Evolutionary conservation across 1,284 basidiomycete species (phyloP), one percentile per base, ranked within the genome.

Genomic region (Pholiota adiposa): DNA sequence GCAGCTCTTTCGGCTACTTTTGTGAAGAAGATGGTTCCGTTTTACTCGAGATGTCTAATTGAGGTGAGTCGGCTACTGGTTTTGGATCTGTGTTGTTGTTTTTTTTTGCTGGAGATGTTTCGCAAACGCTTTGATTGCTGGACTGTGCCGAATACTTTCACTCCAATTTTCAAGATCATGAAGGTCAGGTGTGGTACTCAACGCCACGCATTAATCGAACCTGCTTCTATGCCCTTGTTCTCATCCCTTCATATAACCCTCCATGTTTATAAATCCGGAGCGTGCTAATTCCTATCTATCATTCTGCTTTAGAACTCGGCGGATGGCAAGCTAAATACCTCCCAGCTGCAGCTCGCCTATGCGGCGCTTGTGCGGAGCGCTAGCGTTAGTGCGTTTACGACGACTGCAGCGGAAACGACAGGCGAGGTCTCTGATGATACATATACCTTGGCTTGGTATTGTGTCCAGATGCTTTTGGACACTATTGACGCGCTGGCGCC

Each of bases 291-390:
- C 36, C 34, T 48, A 31, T 48, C 25, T 59, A 56, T 59, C 51
- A 9, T 23, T 38, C 48, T 27, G 3, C 31, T 43, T 51, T 65
- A 92, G 90, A 92, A 90, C 70, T 87, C 90, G 1, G 69, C 68
- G 0, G 81, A 88, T 48, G 84, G 79, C 18, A 79, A 76, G 62
- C 74, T 92, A 16, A 88, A 76, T 62, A 81, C 80, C 0, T 57
- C 75, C 0, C 90, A 92, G 67, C 75, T 92, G 7, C 74, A 85
- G 36, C 77, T 90, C 36, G 89, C 90, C 12, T 91, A 84, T 66
- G 77, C 87, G 14, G 80, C 87, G 5, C 79, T 92, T 2, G 84
- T 89, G 31, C 76, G 81, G 58, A 81, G 83, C 59, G 86, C 88
- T 2, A 77, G 78, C 56, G 75, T 76, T 2, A 72, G 69, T 56